phyloP scores from a whole-genome alignment of 805 yeast species.

The Saturnispora dispora region DNA sequence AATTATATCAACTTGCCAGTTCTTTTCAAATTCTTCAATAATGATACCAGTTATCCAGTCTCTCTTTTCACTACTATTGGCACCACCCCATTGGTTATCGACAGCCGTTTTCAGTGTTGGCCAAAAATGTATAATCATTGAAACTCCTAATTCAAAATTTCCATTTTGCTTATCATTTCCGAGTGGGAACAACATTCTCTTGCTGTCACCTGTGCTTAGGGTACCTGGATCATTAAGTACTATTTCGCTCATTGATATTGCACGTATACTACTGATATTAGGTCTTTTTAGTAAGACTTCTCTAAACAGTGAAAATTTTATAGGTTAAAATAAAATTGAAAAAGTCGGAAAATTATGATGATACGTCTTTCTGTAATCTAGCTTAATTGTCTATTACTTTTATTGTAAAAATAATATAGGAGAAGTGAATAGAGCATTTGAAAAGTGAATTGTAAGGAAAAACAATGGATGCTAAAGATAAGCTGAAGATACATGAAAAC shows the following conservation, averaged over 20 bases:
- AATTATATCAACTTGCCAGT: constrained; percentile 60
- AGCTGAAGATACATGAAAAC: constrained; percentile 30
- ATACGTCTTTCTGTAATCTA: neutral
- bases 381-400: neutral
- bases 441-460: neutral
- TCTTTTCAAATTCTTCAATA: constrained; percentile 62
- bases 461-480: constrained; percentile 11
- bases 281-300: no score
- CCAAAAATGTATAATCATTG: constrained; percentile 89
- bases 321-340: constrained; percentile 1
- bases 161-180: constrained; percentile 63
- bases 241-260: constrained; percentile 15
- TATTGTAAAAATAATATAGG: neutral
- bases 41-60: constrained; percentile 89
- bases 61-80: constrained; percentile 80
- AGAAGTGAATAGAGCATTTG: neutral
- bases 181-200: constrained; percentile 16
- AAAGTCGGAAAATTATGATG: neutral
- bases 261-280: no score
- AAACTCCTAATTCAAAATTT: constrained; percentile 84
- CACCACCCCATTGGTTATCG: constrained; percentile 92
- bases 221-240: constrained; percentile 28
- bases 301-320: neutral
- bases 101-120: constrained; percentile 84
- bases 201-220: constrained; percentile 20